Conservation (phyloP, 2,329 filamentous ascomycete genomes). For the Penicillium hordei region DNA sequence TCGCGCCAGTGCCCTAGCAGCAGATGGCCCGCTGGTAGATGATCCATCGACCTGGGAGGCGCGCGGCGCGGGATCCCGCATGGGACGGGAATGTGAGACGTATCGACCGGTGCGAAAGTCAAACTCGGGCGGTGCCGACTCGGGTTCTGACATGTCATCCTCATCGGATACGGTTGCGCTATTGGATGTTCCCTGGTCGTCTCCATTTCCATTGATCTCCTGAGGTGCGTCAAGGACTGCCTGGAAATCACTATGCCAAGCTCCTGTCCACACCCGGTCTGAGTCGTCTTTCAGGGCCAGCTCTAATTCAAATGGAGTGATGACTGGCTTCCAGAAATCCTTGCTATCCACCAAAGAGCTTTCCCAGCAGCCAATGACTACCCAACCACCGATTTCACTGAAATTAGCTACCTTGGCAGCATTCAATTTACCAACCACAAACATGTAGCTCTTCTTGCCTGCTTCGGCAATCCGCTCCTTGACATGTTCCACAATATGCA, state of each 20-base stretch:
- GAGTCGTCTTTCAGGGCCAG: slow-evolving; percentile 73
- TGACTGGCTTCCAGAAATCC: slow-evolving; percentile 82
- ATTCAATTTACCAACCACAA: slow-evolving; percentile 96
- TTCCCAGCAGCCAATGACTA: slow-evolving; percentile 97
- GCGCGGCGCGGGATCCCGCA: slow-evolving; percentile 40
- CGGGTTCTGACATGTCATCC: slow-evolving; percentile 68
- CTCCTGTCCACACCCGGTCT: slow-evolving; percentile 77
- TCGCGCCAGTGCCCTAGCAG: slow-evolving; percentile 58
- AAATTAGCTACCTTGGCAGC: slow-evolving; percentile 96
- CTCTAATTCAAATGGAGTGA: slow-evolving; percentile 92
- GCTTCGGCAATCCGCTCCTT: slow-evolving; percentile 70
- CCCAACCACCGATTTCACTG: slow-evolving; percentile 91
- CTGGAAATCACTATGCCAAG: slow-evolving; percentile 87
- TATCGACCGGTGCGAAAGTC: slow-evolving; percentile 87
- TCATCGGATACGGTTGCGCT: slow-evolving; percentile 36
- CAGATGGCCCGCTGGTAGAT: slow-evolving; percentile 28
- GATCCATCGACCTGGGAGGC: slow-evolving; percentile 28
- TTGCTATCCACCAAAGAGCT: slow-evolving; percentile 87
- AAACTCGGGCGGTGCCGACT: slow-evolving; percentile 76
- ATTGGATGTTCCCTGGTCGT: slow-evolving; percentile 28
- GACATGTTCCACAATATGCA: slow-evolving; percentile 73
- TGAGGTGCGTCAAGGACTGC: slow-evolving; percentile 54
- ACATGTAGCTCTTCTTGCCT: slow-evolving; percentile 92
- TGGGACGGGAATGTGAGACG: slow-evolving; percentile 65
- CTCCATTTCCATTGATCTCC: slow-evolving; percentile 23